Conservation (phyloP, 805 yeast species). For the Lachancea lanzarotensis region DNA sequence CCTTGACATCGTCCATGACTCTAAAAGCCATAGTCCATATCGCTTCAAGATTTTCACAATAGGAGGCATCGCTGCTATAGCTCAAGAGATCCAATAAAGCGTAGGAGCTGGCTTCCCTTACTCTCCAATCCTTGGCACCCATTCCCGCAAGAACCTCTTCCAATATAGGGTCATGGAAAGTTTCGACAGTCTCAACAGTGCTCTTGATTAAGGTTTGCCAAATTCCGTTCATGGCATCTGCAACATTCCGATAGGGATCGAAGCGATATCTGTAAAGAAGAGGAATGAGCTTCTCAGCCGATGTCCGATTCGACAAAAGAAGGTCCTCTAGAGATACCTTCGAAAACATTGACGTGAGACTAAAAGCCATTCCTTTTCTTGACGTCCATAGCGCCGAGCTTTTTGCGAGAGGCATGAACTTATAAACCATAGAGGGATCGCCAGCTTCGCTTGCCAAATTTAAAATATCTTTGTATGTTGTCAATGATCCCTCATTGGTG, state of each 20-base stretch:
- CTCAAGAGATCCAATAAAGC: constrained; percentile 68
- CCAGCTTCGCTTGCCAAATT: constrained; percentile 91
- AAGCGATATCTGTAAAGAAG: constrained; percentile 76
- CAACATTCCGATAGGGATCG: constrained; percentile 74
- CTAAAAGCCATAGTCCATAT: constrained; percentile 89
- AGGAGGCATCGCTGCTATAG: constrained; percentile 45
- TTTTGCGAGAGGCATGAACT: constrained; percentile 87
- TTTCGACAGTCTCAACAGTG: constrained; percentile 46
- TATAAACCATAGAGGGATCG: constrained; percentile 88
- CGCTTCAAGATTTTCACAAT: constrained; percentile 48
- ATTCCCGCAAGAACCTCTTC: constrained; percentile 59
- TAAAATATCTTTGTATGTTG: constrained; percentile 86
- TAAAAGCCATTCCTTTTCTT: constrained; percentile 89
- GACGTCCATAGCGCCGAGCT: constrained; percentile 88
- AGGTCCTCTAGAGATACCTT: constrained; percentile 65
- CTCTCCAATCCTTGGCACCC: constrained; percentile 87
- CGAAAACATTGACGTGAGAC: constrained; percentile 77
- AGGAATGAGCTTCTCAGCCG: constrained; percentile 64
- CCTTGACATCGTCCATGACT: constrained; percentile 89
- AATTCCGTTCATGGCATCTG: constrained; percentile 79
- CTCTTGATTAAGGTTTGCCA: constrained; percentile 68
- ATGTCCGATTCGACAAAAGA: constrained; percentile 44
- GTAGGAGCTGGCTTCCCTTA: constrained; percentile 75
- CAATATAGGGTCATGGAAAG: constrained; percentile 52
- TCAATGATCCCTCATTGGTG: constrained; percentile 79